A percentile compares a stretch with the other conserved stretches of the same genome.
These are phyloP conservation scores for Blastocystis sp. DNA, from an alignment of 352 stramenopile genomes.

Conservation along the genomic window DNA sequence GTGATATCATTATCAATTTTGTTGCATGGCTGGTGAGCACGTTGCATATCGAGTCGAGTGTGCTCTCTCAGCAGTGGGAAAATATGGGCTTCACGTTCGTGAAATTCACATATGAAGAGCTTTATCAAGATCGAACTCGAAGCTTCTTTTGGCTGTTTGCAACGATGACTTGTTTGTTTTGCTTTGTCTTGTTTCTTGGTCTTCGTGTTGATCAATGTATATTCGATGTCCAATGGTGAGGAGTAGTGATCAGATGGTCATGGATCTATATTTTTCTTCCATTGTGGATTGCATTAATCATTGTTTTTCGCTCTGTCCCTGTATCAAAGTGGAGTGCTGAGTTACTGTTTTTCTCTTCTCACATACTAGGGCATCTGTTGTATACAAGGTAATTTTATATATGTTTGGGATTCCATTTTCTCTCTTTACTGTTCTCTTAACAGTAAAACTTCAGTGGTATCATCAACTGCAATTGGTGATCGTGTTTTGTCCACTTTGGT, in stretches of 20 bases:
- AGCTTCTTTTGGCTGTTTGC: slow-evolving; percentile 5
- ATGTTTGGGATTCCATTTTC: neutral
- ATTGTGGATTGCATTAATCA: neutral
- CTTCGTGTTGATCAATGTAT: neutral
- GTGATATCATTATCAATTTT: slow-evolving; percentile 21
- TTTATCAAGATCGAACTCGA: slow-evolving; percentile 33
- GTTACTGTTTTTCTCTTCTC: neutral
- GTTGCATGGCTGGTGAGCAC: slow-evolving; percentile 17
- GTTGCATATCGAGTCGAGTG: neutral
- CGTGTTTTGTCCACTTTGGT: slow-evolving; percentile 13
- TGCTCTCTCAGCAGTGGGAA: slow-evolving; percentile 37
- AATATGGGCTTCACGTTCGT: slow-evolving; percentile 57
- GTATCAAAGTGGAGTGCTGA: neutral
- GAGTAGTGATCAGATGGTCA: neutral
- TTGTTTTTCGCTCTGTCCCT: slow-evolving; percentile 11
- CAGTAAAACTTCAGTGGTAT: slow-evolving; percentile 2
- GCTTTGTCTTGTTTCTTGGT: slow-evolving; percentile 3
- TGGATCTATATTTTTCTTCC: slow-evolving; percentile 17
- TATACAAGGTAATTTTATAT: slow-evolving; percentile 23
- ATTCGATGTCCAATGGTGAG: neutral
- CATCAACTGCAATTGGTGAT: neutral
- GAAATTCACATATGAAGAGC: slow-evolving; percentile 40
- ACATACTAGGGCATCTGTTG: neutral
- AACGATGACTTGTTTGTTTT: neutral
- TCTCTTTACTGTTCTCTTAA: neutral